Conservation (phyloP, 2,329 filamentous ascomycete species). For the Pyrenochaeta sp. region DNA sequence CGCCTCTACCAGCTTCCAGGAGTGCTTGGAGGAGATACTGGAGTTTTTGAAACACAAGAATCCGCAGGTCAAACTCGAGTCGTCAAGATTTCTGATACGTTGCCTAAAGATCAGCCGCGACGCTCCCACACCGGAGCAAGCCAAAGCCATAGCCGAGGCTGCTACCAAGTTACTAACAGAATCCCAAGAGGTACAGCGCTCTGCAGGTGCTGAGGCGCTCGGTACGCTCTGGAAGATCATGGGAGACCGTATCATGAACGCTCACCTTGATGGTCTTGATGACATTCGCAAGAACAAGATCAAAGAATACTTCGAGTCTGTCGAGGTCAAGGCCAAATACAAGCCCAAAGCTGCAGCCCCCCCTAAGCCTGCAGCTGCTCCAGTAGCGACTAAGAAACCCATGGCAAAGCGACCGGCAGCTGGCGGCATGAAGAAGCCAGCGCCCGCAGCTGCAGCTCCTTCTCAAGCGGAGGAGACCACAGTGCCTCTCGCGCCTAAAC, state of each 20-base stretch:
- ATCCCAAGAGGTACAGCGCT: constrained; percentile 82
- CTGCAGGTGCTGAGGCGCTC: constrained; percentile 89
- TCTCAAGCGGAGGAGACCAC: constrained; percentile 56
- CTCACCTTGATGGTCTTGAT: constrained; percentile 88
- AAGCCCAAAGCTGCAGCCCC: constrained; percentile 83
- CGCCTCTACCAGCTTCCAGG: constrained; percentile 73
- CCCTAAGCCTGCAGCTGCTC: constrained; percentile 61
- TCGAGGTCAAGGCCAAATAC: constrained; percentile 87
- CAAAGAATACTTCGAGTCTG: constrained; percentile 86
- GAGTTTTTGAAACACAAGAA: constrained; percentile 93
- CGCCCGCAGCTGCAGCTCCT: constrained; percentile 50
- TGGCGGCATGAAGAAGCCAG: constrained; percentile 62
- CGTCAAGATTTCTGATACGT: constrained; percentile 90
- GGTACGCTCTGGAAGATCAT: constrained; percentile 99
- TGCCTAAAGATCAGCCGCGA: constrained; percentile 83
- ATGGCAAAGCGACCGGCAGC: constrained; percentile 61
- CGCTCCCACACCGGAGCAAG: constrained; percentile 84
- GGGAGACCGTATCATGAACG: constrained; percentile 93
- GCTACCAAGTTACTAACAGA: constrained; percentile 91
- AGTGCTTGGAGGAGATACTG: constrained; percentile 90
- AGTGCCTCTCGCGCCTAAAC: constrained; percentile 66
- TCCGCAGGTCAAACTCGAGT: constrained; percentile 95
- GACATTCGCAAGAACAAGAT: constrained; percentile 96
- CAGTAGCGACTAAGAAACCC: constrained; percentile 52
- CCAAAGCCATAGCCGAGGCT: constrained; percentile 83